Percentiles rank a stretch among this genome's conserved stretches.
phyloP scores from a whole-genome alignment of 192 early-diverging fungal genomes.

The Rhizoclosmatium globosum region DNA sequence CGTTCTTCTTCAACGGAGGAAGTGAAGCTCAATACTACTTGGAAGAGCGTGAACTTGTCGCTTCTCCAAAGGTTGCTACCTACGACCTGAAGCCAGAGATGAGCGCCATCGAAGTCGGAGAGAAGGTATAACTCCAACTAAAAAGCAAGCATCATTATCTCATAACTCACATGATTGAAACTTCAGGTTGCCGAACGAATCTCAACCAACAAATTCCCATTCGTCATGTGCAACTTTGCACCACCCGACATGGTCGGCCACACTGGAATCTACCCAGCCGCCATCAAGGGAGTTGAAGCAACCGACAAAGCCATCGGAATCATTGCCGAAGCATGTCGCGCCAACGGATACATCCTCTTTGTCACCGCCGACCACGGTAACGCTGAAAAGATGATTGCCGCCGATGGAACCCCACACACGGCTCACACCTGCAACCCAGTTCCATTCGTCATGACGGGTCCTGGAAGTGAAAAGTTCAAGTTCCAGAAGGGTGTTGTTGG shows the following conservation, averaged over 20 bases:
- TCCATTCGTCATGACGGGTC: slow-evolving; percentile 88
- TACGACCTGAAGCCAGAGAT: slow-evolving; percentile 98
- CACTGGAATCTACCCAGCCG: slow-evolving; percentile 94
- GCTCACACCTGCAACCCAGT: slow-evolving; percentile 93
- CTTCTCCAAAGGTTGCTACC: slow-evolving; percentile 95
- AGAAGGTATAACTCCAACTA: too few relatives aligned
- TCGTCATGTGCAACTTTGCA: slow-evolving; percentile 99
- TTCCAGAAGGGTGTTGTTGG: slow-evolving; percentile 52
- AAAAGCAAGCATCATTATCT: too few relatives aligned
- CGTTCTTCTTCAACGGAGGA: slow-evolving; percentile 99
- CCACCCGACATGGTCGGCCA: slow-evolving; percentile 89
- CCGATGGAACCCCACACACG: slow-evolving; percentile 89
- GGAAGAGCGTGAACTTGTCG: slow-evolving; percentile 91
- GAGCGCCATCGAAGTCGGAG: slow-evolving; percentile 87
- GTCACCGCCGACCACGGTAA: slow-evolving; percentile 99
- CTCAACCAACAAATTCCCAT: slow-evolving; percentile 79
- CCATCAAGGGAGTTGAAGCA: slow-evolving; percentile 89
- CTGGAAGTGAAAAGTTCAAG: slow-evolving; percentile 61
- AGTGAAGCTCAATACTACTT: slow-evolving; percentile 87
- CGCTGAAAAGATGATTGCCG: slow-evolving; percentile 96
- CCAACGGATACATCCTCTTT: slow-evolving; percentile 87
- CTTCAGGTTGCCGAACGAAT: slow-evolving; percentile 80
- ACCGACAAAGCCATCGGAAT: slow-evolving; percentile 95
- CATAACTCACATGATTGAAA: too few relatives aligned
- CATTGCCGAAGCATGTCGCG: slow-evolving; percentile 92